Conservation (phyloP, 805 yeast species). For the Yamadazyma tumulicola region DNA sequence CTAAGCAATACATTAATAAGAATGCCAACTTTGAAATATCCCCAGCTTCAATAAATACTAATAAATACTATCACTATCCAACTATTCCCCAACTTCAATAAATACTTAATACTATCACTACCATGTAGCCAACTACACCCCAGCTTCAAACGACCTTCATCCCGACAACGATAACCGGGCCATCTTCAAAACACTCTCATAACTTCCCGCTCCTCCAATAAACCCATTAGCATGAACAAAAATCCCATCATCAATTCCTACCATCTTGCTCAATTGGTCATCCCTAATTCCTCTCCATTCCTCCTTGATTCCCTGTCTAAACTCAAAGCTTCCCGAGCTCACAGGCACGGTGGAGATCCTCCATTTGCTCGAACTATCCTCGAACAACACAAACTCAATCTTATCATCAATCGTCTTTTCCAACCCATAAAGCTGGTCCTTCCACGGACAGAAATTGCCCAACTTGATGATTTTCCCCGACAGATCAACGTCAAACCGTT, state of each 20-base stretch:
- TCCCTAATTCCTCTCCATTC: conserved; percentile 96
- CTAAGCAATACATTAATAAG: no score
- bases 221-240: conserved; percentile 97
- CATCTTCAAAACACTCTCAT: conserved; percentile 72
- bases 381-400: conserved; percentile 73
- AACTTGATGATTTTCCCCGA: conserved; percentile 75
- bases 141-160: no score
- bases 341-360: conserved; percentile 91
- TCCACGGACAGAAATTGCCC: conserved; percentile 88
- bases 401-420: conserved; percentile 53
- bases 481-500: conserved; percentile 57
- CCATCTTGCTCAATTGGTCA: conserved; percentile 63
- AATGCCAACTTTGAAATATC: no score
- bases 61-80: no score
- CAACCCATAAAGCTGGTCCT: conserved; percentile 77
- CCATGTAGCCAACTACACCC: no score
- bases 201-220: conserved; percentile 87
- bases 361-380: conserved; percentile 71
- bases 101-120: no score
- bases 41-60: no score
- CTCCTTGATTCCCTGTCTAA: conserved; percentile 85
- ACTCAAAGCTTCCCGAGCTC: conserved; percentile 72
- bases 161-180: conserved; percentile 43
- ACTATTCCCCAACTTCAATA: no score
- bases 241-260: conserved; percentile 85